Evolutionary conservation across 2,329 filamentous ascomycete species (phyloP), one percentile per base, ranked within the genome.

Genomic region (Coniochaeta prunicola): DNA sequence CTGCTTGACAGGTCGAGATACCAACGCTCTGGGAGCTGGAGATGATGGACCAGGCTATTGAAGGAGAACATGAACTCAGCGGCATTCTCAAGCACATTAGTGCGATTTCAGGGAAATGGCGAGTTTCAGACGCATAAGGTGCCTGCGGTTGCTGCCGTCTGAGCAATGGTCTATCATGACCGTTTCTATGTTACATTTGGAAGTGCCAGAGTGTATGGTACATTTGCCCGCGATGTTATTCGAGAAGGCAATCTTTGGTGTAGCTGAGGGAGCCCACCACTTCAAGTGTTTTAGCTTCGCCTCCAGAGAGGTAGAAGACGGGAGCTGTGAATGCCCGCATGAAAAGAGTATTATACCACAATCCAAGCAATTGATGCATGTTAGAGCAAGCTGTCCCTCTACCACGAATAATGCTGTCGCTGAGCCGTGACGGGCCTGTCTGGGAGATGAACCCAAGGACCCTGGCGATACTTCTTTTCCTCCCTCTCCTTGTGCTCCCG

Each of bases 321-420:
- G n/a, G 13, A 55, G 30, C 19, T 10, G 19, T 30, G n/a, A 21
- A 33, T 34, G 53, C 31, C 53, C 26, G 26, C 26, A 12, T 5
- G n/a, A 15, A 26, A 28, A n/a, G 53, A 36, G 33, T 55, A 36
- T 21, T 30, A 40, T 13, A 56, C 36, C 54, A 21, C 4, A 56
- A 42, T 56, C 54, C 3, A 56, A 56, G 36, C 48, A 31, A 55
- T 55, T 38, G 24, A 42, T n/a, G 36, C 30, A 36, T 54, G 9
- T 21, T 38, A 5, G 36, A 12, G 19, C 33, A 42, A 55, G 10
- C 33, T 30, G 24, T 38, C 19, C 24, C 19, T 67, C 66, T 87
- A 97, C 93, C 93, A 99, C 61, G 89, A 85, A 74, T 96, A 96
- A 73, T 94, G 96, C 70, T 91, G 93, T 66, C 90, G 84, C 77